Conservation (phyloP, 768 basidiomycete species). For the Tricholoma furcatifolium region DNA sequence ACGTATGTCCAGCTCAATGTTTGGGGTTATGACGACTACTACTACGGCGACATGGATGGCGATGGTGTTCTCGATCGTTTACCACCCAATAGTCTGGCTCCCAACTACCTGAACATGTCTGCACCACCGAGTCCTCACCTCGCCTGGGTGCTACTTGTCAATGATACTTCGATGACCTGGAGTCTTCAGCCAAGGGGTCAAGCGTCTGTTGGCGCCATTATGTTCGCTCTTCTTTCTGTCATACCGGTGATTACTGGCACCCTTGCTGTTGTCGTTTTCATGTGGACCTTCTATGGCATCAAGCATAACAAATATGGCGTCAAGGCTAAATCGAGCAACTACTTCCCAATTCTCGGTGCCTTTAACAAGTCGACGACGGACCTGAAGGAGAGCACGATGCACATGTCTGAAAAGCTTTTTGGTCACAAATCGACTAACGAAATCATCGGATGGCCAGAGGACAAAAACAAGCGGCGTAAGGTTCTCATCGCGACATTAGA, state of each 20-base stretch:
- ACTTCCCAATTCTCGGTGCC: constrained; percentile 84
- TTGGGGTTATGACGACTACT: constrained; percentile 88
- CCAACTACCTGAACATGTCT: constrained; percentile 90
- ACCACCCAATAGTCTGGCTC: constrained; percentile 81
- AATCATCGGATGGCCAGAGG: constrained; percentile 96
- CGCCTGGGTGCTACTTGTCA: constrained; percentile 80
- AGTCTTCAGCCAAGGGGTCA: constrained; percentile 79
- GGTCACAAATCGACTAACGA: constrained; percentile 63
- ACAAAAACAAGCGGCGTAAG: constrained; percentile 86
- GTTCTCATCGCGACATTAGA: constrained; percentile 91
- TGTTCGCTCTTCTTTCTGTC: constrained; percentile 78
- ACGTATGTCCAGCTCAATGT: constrained; percentile 89
- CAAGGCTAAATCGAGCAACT: constrained; percentile 67
- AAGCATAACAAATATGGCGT: constrained; percentile 91
- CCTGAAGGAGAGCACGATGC: constrained; percentile 56
- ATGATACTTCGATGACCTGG: constrained; percentile 80
- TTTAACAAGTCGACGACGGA: constrained; percentile 69
- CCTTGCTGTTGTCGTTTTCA: constrained; percentile 82
- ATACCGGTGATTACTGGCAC: constrained; percentile 86
- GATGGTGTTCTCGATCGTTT: constrained; percentile 90
- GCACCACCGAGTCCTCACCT: constrained; percentile 86
- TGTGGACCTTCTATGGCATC: constrained; percentile 97
- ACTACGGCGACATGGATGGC: constrained; percentile 86
- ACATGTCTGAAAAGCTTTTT: constrained; percentile 73
- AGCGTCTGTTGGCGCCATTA: constrained; percentile 77